A percentile compares a stretch with the other conserved stretches of the same genome.
Evolutionary conservation across 768 basidiomycete genomes (phyloP).

Genomic region (Trametes gibbosa): DNA sequence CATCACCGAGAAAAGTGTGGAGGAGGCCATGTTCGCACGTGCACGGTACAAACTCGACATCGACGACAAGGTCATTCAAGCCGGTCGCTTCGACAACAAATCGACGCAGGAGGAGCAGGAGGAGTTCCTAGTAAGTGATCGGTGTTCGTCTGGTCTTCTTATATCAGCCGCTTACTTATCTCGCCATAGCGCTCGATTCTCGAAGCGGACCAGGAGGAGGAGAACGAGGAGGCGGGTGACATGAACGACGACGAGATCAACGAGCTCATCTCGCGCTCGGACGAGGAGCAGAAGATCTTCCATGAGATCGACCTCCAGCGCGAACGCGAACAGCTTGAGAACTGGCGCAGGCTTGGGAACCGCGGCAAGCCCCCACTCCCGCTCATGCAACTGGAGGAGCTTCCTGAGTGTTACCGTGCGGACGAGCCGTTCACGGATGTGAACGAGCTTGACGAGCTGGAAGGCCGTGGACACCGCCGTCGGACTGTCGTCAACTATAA

Average conservation of each 20-base stretch:
- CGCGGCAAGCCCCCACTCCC: slow-evolving; percentile 73
- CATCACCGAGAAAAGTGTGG: slow-evolving; percentile 97
- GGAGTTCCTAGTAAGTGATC: slow-evolving; percentile 75
- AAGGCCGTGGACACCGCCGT: slow-evolving; percentile 84
- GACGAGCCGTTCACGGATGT: slow-evolving; percentile 76
- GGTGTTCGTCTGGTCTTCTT: too few relatives aligned
- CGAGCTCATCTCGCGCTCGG: slow-evolving; percentile 82
- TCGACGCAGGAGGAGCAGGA: slow-evolving; percentile 98
- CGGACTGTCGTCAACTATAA: slow-evolving; percentile 88
- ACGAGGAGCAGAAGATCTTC: slow-evolving; percentile 76
- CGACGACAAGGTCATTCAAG: slow-evolving; percentile 99
- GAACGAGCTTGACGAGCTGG: slow-evolving; percentile 56
- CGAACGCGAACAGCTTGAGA: slow-evolving; percentile 58
- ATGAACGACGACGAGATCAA: slow-evolving; percentile 96
- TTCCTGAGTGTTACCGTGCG: slow-evolving; percentile 88
- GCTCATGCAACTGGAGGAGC: slow-evolving; percentile 83
- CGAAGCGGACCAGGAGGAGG: slow-evolving; percentile 87
- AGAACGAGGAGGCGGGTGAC: slow-evolving; percentile 85
- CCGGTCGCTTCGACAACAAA: slow-evolving; percentile 98
- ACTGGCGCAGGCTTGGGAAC: slow-evolving; percentile 72
- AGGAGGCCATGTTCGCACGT: slow-evolving; percentile 95
- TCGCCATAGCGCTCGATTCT: slow-evolving; percentile 74
- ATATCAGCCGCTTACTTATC: slow-evolving; percentile 6
- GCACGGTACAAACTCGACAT: slow-evolving; percentile 97
- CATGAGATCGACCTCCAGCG: slow-evolving; percentile 80